Evolutionary conservation across 306 rosid genomes (phyloP).

Genomic region (Corylus heterophylla): DNA sequence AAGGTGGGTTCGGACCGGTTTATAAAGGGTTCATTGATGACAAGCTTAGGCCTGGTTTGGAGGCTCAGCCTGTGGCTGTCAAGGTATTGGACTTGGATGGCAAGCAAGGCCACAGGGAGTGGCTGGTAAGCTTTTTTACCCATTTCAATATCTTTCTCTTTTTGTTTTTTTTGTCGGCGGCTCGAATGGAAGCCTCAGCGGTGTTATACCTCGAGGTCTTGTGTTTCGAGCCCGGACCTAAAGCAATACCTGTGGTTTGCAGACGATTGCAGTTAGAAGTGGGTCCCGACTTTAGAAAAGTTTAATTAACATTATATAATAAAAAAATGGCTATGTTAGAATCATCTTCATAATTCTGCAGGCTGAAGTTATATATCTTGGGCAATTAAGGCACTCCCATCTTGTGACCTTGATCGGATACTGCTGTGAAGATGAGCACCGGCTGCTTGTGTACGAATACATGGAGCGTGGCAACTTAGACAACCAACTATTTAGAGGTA

Average conservation of each 20-base stretch:
- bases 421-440: constrained; percentile 83
- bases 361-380: constrained; percentile 92
- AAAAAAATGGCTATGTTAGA: neutral
- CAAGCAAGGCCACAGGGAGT: constrained; percentile 91
- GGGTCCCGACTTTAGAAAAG: no score
- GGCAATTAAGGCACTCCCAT: constrained; percentile 83
- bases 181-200: no score
- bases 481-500: constrained; percentile 63
- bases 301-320: no score
- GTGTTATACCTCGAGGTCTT: no score
- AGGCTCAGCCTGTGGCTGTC: constrained; percentile 70
- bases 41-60: constrained; percentile 53
- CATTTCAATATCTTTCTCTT: neutral
- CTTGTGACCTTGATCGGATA: constrained; percentile 88
- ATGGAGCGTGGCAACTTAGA: constrained; percentile 81
- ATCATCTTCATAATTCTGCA: constrained; percentile 3
- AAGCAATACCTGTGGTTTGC: no score
- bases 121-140: constrained; percentile 67
- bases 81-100: constrained; percentile 81
- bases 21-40: constrained; percentile 84
- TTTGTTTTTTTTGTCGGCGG: no score
- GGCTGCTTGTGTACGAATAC: constrained; percentile 91
- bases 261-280: no score
- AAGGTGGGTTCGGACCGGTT: constrained; percentile 92
- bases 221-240: no score